Evolutionary conservation across 495 filamentous ascomycete species (phyloP), one percentile per base, ranked within the genome.

Genomic region (Podospora conica): DNA sequence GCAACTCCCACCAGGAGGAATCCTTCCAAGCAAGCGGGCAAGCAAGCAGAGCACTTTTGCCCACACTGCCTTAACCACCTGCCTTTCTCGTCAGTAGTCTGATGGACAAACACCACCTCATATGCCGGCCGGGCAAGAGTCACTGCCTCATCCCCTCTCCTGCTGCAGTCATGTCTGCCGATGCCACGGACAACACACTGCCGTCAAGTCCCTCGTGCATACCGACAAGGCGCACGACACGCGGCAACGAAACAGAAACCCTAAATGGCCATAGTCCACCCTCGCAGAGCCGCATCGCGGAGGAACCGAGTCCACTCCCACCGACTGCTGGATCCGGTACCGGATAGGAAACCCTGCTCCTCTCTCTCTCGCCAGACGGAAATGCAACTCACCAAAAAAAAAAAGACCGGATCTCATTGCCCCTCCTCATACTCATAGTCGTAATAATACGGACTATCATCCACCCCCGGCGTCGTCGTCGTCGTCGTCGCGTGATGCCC

Each of bases 1-100:
- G 40, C 40, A 48, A 7, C 40, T 48, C 40, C 40, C 40, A 5
- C 15, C 40, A 48, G 15, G 40, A 48, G 40, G 18, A 48, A 48
- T 48, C 40, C 40, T 48, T 48, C 40, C 15, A 48, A 48, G 40
- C 40, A 33, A 48, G n/a, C n/a, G n/a, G n/a, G n/a, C n/a, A n/a
- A n/a, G n/a, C n/a, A n/a, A 48, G 18, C 40, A 48, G 40, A 48
- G 40, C 40, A 48, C 40, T 55, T 55, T 58, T 58, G 22, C 20
- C 33, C 21, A 9, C 53, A 12, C 25, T 15, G 22, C 54, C 63
- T 54, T 63, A 63, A 64, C 54, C 63, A 64, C 63, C 63, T 64
- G 63, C 63, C 63, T 48, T 58, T 64, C 40, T 24, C 9, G 63
- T 64, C 63, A 58, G 54, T 53, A 58, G 31, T 40, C 62, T 29